Evolutionary conservation across 306 rosid genomes (phyloP), one percentile per base, ranked within the genome.

Genomic region (Heteromeles arbutifolia): DNA sequence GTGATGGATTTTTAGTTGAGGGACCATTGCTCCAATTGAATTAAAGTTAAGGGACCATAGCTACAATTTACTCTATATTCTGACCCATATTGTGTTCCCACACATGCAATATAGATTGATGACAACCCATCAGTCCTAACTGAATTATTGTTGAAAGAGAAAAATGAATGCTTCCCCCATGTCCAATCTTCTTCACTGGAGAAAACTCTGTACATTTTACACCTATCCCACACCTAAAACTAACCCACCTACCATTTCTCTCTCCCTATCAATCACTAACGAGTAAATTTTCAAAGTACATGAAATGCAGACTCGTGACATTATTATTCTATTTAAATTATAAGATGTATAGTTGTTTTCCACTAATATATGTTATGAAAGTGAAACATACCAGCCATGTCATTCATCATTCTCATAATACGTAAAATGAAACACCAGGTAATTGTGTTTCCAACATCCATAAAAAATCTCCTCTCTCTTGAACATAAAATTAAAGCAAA

Each of bases 91-190:
- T 80, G 81, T 79, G 85, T 80, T 84, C 84, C 82, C 83, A 84
- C 80, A 77, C 67, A 54, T 56, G 34, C 29, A n/a, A 11, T 28
- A 78, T 74, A 80, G 82, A 84, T 76, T 57, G 84, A 81, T 87
- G 82, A 81, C 85, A 41, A 59, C 64, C 81, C 64, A 69, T 85
- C 84, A 81, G 84, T 73, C 78, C 85, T 76, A 73, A 80, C 86
- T 88, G 76, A 82, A 88, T 86, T 75, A 83, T 78, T 82, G 84
- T 72, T 74, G 84, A 79, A 77, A 77, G 81, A 78, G 74, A 76
- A 77, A 80, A 67, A 17, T 66, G 37, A 9, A 31, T 63, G 39
- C 44, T 14, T n/a, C 50, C 53, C 39, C 37, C 50, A 32, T 44
- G 67, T 29, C 12, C 9, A 48, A 48, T 66, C 65, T 17, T 48